phyloP scores from a whole-genome alignment of 2,329 filamentous ascomycete species.

The Microcyclospora pomicola region DNA sequence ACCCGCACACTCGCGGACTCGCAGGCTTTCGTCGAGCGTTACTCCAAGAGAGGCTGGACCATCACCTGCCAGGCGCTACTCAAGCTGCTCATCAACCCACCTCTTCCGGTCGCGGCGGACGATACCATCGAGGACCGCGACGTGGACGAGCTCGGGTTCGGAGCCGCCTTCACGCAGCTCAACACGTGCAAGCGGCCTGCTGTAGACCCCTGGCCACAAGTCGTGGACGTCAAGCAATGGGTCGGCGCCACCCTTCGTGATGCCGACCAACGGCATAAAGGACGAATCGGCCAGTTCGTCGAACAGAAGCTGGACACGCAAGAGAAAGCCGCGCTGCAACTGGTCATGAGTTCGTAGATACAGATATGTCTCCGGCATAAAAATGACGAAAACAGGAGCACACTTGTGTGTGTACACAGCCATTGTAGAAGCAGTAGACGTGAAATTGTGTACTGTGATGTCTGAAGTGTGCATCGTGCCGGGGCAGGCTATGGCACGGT shows the following conservation, averaged over 20 bases:
- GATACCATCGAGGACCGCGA: slow-evolving; percentile 77
- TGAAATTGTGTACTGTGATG: no score
- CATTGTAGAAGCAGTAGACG: no score
- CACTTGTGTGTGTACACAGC: no score
- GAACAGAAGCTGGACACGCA: slow-evolving; percentile 47
- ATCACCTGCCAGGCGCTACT: slow-evolving; percentile 82
- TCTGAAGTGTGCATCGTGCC: no score
- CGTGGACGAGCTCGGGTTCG: slow-evolving; percentile 89
- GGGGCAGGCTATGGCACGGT: no score
- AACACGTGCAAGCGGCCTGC: slow-evolving; percentile 71
- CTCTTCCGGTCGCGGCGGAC: slow-evolving; percentile 53
- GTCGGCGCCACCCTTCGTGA: slow-evolving; percentile 67
- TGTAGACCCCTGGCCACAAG: slow-evolving; percentile 73
- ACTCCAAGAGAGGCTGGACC: slow-evolving; percentile 68
- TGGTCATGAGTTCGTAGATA: slow-evolving; percentile 21
- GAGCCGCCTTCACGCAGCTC: slow-evolving; percentile 82
- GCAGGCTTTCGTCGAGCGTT: slow-evolving; percentile 61
- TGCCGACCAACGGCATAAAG: slow-evolving; percentile 59
- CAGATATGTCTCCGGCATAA: not conserved
- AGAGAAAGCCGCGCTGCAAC: slow-evolving; percentile 26
- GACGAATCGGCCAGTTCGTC: slow-evolving; percentile 58
- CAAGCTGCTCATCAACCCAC: slow-evolving; percentile 78
- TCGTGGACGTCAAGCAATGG: slow-evolving; percentile 67
- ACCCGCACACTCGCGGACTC: slow-evolving; percentile 86
- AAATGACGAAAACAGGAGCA: no score